A percentile compares a stretch with the other conserved stretches of the same genome.
Evolutionary conservation across 108 stramenopile genomes (phyloP).

Genomic region (Skeletonema grethae): DNA sequence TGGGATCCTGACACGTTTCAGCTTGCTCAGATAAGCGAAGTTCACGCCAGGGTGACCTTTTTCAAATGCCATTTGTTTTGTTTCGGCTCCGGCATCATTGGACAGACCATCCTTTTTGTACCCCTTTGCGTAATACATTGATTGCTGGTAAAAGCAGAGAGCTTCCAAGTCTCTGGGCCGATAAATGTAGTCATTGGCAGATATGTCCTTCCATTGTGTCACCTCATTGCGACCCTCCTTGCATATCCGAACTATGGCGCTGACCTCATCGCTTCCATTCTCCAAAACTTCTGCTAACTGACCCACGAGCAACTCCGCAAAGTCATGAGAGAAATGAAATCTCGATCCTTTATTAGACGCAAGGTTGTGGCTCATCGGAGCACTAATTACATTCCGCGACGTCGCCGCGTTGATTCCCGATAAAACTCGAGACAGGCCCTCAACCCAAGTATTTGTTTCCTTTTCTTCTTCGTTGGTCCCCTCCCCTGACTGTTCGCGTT

Average conservation of each 20-base stretch:
- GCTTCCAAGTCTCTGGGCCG: slow-evolving; percentile 11
- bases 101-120: slow-evolving; percentile 2
- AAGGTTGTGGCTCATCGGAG: slow-evolving; percentile 21
- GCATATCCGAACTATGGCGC: background rate
- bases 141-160: slow-evolving; percentile 18
- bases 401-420: slow-evolving; percentile 30
- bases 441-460: slow-evolving; percentile 9
- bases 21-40: background rate
- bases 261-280: background rate
- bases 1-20: slow-evolving; percentile 11
- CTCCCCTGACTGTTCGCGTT: background rate
- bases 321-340: slow-evolving; percentile 32
- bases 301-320: slow-evolving; percentile 20
- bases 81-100: background rate
- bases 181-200: slow-evolving; percentile 23
- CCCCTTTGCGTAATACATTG: slow-evolving; percentile 19
- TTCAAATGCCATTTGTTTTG: background rate
- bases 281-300: slow-evolving; percentile 24
- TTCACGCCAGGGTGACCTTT: background rate
- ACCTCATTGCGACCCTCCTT: background rate
- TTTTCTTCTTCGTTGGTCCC: background rate
- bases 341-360: slow-evolving; percentile 10
- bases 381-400: slow-evolving; percentile 18
- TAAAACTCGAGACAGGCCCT: slow-evolving; percentile 21
- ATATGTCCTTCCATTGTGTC: slow-evolving; percentile 9